Conservation (phyloP, 2,329 filamentous ascomycete species). For the Podosphaera aphanis region DNA sequence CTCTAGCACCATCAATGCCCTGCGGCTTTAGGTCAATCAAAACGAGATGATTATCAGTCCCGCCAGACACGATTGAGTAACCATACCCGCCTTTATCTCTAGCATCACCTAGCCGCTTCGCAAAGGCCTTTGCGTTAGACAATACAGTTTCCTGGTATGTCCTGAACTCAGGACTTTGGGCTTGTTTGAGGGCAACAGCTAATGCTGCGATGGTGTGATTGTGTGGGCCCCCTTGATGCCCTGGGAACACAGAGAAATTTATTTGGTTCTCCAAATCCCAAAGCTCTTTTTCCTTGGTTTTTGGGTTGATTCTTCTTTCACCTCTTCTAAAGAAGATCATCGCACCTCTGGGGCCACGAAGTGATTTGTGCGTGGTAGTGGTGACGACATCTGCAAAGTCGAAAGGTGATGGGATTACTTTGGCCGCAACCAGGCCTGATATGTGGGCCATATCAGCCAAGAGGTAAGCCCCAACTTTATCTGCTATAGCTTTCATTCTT, state of each 20-base stretch:
- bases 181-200: slow-evolving; percentile 85
- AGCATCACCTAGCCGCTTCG: slow-evolving; percentile 17
- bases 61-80: slow-evolving; percentile 85
- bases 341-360: slow-evolving; percentile 86
- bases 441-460: slow-evolving; percentile 98
- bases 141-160: slow-evolving; percentile 84
- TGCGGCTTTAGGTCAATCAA: slow-evolving; percentile 79
- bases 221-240: slow-evolving; percentile 94
- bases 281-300: slow-evolving; percentile 69
- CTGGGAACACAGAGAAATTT: slow-evolving; percentile 98
- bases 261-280: slow-evolving; percentile 92
- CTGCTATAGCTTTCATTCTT: slow-evolving; percentile 87
- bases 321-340: slow-evolving; percentile 99
- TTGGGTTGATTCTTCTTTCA: slow-evolving; percentile 68
- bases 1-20: slow-evolving; percentile 73
- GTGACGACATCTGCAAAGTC: slow-evolving; percentile 85
- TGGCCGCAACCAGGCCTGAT: slow-evolving; percentile 79
- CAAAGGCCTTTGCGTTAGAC: slow-evolving; percentile 77
- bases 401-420: slow-evolving; percentile 86
- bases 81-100: slow-evolving; percentile 27
- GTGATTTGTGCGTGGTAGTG: slow-evolving; percentile 96
- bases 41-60: slow-evolving; percentile 95
- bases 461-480: slow-evolving; percentile 81
- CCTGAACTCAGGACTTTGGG: slow-evolving; percentile 72
- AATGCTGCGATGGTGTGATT: slow-evolving; percentile 99